Conservation (phyloP, 805 yeast genomes). For the Ogataea pignaliae region DNA sequence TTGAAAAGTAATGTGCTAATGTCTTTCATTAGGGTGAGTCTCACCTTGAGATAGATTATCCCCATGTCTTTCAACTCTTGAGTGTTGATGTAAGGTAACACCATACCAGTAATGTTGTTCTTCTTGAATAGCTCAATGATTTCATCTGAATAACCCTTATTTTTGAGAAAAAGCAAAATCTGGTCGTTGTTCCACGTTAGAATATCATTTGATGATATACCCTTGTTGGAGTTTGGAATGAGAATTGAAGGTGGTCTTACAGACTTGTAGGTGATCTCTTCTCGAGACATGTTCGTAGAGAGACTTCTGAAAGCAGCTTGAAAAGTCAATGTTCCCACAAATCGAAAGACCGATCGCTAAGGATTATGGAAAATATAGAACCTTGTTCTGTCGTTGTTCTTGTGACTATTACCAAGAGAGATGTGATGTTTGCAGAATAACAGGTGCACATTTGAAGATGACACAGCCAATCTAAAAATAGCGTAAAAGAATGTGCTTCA, state of each 20-base stretch:
- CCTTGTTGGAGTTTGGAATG: constrained; percentile 13
- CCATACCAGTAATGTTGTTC: constrained; percentile 68
- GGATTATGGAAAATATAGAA: no score
- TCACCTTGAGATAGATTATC: constrained; percentile 43
- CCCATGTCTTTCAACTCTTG: constrained; percentile 76
- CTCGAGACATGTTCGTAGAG: constrained; percentile 2
- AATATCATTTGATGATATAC: constrained; percentile 16
- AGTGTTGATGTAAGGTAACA: constrained; percentile 63
- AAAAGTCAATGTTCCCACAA: no score
- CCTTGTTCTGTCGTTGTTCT: no score
- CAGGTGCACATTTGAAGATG: no score
- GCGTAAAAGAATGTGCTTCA: no score
- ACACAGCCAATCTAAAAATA: no score
- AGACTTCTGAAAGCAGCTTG: no score
- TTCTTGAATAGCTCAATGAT: constrained; percentile 37
- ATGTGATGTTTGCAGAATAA: no score
- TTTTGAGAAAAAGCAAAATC: constrained; percentile 27
- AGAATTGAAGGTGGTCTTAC: constrained; percentile 15
- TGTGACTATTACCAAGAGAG: no score
- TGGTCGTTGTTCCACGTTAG: constrained; percentile 30
- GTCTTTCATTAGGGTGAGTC: constrained; percentile 57
- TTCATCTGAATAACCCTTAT: constrained; percentile 18
- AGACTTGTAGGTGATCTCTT: constrained; percentile 4
- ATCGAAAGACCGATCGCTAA: no score
- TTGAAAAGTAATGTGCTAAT: constrained; percentile 48